Evolutionary conservation across 768 basidiomycete species (phyloP).

Genomic region (Panaeolus cyanescens): DNA sequence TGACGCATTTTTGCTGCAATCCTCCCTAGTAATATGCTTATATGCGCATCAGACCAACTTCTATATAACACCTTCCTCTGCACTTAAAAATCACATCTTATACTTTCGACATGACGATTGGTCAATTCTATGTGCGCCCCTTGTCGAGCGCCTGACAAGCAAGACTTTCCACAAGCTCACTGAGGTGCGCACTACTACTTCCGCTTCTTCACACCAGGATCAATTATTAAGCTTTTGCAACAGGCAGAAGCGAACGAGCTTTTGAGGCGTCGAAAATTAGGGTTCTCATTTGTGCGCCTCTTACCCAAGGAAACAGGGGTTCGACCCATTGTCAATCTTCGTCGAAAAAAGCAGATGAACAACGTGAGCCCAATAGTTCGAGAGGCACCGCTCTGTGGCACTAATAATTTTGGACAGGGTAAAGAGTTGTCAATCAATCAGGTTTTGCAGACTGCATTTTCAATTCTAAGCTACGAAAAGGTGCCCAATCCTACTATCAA

Average conservation of each 20-base stretch:
- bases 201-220: constrained; percentile 1
- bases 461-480: constrained; percentile 87
- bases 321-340: constrained; percentile 90
- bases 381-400: constrained; percentile 24
- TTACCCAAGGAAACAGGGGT: constrained; percentile 96
- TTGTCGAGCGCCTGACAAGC: constrained; percentile 71
- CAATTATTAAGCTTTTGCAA: neutral
- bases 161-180: constrained; percentile 73
- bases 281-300: constrained; percentile 84
- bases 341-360: constrained; percentile 42
- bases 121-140: constrained; percentile 78
- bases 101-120: constrained; percentile 97
- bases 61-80: constrained; percentile 91
- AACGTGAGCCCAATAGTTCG: constrained; percentile 13
- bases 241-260: constrained; percentile 69
- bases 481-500: constrained; percentile 42
- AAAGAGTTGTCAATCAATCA: constrained; percentile 73
- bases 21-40: neutral
- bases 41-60: constrained; percentile 71
- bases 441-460: constrained; percentile 80
- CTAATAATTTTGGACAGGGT: constrained; percentile 31
- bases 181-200: constrained; percentile 55
- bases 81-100: constrained; percentile 77
- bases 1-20: constrained; percentile 28
- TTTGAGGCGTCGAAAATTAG: constrained; percentile 70